phyloP scores from a whole-genome alignment of 768 basidiomycete species.

The Xerocomellus chrysenteron region DNA sequence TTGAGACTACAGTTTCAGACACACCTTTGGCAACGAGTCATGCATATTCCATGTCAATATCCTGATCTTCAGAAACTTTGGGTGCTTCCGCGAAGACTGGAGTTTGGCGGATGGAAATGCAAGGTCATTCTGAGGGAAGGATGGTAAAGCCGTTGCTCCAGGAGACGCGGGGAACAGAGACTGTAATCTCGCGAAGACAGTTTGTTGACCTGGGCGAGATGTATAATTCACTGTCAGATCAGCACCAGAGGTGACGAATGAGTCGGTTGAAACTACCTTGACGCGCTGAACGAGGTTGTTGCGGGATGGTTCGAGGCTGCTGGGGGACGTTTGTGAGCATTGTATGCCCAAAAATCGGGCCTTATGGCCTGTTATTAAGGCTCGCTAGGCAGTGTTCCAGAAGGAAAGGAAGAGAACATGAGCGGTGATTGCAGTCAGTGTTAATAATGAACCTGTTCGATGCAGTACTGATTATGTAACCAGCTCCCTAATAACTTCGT shows the following conservation, averaged over 20 bases:
- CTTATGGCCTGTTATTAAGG: constrained; percentile 31
- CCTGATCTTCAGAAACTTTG: constrained; percentile 60
- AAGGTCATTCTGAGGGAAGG: constrained; percentile 20
- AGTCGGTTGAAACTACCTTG: constrained; percentile 15
- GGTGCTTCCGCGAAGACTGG: constrained; percentile 24
- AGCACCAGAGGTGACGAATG: constrained; percentile 4
- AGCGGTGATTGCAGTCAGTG: constrained; percentile 14
- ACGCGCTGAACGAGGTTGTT: constrained; percentile 15
- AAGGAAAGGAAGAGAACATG: constrained; percentile 22
- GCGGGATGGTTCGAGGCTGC: constrained; percentile 17
- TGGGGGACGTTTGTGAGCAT: constrained; percentile 25
- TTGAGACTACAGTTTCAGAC: constrained; percentile 1
- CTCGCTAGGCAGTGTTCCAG: constrained; percentile 25
- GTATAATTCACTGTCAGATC: constrained; percentile 1
- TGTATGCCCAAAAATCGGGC: constrained; percentile 19
- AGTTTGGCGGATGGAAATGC: constrained; percentile 24
- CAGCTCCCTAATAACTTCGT: neutral
- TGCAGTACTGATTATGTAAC: constrained; percentile 28
- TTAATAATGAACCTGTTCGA: constrained; percentile 23
- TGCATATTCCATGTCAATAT: constrained; percentile 88
- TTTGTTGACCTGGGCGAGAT: constrained; percentile 33
- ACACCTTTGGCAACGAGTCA: constrained; percentile 73
- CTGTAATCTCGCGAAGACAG: constrained; percentile 51
- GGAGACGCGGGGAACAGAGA: constrained; percentile 46
- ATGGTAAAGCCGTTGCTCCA: constrained; percentile 18